Evolutionary conservation across 1,284 basidiomycete species (phyloP).

Genomic region (Retiboletus flavoniger): DNA sequence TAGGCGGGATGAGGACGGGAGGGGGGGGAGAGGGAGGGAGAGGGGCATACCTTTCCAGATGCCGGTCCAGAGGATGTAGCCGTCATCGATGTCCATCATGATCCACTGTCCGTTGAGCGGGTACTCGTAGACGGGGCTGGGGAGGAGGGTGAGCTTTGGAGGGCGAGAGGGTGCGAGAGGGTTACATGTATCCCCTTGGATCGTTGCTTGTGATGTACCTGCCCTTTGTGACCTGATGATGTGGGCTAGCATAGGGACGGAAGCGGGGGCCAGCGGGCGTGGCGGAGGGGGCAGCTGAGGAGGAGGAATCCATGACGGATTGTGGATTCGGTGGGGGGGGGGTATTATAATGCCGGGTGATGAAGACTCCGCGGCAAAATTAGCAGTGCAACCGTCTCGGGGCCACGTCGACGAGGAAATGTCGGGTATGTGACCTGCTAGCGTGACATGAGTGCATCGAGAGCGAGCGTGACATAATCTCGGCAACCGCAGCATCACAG

Average conservation of each 20-base stretch:
- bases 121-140: conserved; percentile 82
- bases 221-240: conserved; percentile 79
- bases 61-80: conserved; percentile 83
- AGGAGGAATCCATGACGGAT: conserved; percentile 21
- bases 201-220: conserved; percentile 86
- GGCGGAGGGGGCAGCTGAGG: conserved; percentile 34
- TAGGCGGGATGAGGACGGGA: conserved; percentile 11
- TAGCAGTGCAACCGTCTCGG: conserved; percentile 30
- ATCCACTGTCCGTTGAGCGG: conserved; percentile 86
- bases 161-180: not conserved
- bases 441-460: conserved; percentile 28
- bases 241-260: conserved; percentile 71
- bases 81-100: conserved; percentile 90
- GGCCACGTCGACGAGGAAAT: conserved; percentile 39
- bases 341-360: conserved; percentile 30
- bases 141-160: conserved; percentile 7
- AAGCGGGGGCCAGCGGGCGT: conserved; percentile 59
- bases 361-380: conserved; percentile 35
- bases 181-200: conserved; percentile 80
- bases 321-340: conserved; percentile 16
- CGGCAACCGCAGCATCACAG: conserved; percentile 37
- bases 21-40: not conserved
- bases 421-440: conserved; percentile 26
- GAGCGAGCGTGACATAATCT: conserved; percentile 34
- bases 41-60: conserved; percentile 75